Conservation (phyloP, 2,329 filamentous ascomycete species). For the Aplosporella prunicola region DNA sequence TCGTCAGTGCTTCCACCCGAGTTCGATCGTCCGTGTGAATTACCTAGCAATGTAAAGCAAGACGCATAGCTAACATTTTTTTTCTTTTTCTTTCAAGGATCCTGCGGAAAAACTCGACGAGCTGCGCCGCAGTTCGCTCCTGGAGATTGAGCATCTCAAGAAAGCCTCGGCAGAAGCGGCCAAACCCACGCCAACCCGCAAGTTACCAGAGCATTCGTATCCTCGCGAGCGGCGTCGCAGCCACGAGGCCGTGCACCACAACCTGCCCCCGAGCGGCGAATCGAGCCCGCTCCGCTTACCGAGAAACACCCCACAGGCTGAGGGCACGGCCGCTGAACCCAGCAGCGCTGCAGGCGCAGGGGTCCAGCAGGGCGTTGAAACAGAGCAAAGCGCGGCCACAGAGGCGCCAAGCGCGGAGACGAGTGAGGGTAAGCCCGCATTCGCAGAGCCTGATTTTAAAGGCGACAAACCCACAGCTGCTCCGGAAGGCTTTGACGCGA, state of each 20-base stretch:
- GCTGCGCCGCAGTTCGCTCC: constrained; percentile 36
- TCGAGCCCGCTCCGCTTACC: constrained; percentile 4
- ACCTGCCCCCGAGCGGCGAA: constrained; percentile 2
- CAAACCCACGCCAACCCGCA: constrained; percentile 20
- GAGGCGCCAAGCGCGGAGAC: constrained; percentile 1
- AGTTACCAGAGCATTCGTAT: constrained; percentile 26
- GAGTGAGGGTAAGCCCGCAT: constrained; percentile 14
- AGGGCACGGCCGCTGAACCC: neutral
- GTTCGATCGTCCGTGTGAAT: no score
- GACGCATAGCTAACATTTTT: no score
- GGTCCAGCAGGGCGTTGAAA: neutral
- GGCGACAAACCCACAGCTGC: constrained; percentile 11
- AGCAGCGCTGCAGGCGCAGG: neutral
- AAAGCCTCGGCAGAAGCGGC: constrained; percentile 23
- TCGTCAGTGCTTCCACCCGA: no score
- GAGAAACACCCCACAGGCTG: neutral
- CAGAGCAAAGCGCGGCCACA: neutral
- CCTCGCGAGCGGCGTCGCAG: constrained; percentile 2
- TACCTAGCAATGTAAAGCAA: no score
- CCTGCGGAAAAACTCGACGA: constrained; percentile 38
- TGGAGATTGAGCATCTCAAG: constrained; percentile 33
- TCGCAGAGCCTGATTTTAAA: constrained; percentile 20
- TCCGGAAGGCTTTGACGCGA: no score
- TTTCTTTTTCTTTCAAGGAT: constrained; percentile 30
- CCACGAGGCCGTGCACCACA: constrained; percentile 12